Percentiles rank a stretch among this genome's conserved stretches.
These are phyloP conservation scores for Hypericum androsaemum DNA, from an alignment of 345 rosid species.

Conservation along the genomic window DNA sequence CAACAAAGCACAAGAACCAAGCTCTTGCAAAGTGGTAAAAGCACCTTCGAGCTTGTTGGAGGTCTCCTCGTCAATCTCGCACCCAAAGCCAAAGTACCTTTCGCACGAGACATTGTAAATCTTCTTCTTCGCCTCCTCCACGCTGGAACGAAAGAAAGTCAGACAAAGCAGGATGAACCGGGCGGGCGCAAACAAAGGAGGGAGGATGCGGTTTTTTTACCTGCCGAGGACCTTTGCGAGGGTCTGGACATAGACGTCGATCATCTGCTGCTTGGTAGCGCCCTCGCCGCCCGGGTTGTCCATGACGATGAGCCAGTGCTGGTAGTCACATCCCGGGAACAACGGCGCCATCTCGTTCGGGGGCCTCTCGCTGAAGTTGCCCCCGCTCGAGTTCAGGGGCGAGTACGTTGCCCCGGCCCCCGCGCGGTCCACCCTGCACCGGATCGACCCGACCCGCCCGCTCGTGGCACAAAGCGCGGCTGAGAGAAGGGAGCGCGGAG, in stretches of 20 bases:
- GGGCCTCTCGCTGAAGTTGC: conserved; percentile 86
- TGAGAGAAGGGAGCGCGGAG: no score
- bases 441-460: conserved; percentile 19
- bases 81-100: conserved; percentile 89
- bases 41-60: conserved; percentile 84
- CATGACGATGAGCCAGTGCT: conserved; percentile 97
- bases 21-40: background rate
- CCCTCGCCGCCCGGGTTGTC: conserved; percentile 90
- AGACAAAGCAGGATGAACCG: background rate
- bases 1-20: background rate
- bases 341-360: conserved; percentile 94
- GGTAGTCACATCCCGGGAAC: conserved; percentile 87
- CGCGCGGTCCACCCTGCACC: conserved; percentile 66
- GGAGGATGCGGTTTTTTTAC: conserved; percentile 12
- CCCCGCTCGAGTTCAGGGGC: conserved; percentile 66
- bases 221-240: conserved; percentile 75
- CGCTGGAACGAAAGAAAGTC: conserved; percentile 24
- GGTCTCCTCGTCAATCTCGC: conserved; percentile 95
- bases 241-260: conserved; percentile 76
- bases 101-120: conserved; percentile 96
- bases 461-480: no score
- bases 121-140: conserved; percentile 84
- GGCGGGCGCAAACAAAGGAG: background rate
- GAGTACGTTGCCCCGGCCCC: conserved; percentile 78
- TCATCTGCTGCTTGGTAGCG: conserved; percentile 87